These are phyloP conservation scores for Seiridium cupressi DNA, from an alignment of 2,329 filamentous ascomycete species.

Conservation along the genomic window DNA sequence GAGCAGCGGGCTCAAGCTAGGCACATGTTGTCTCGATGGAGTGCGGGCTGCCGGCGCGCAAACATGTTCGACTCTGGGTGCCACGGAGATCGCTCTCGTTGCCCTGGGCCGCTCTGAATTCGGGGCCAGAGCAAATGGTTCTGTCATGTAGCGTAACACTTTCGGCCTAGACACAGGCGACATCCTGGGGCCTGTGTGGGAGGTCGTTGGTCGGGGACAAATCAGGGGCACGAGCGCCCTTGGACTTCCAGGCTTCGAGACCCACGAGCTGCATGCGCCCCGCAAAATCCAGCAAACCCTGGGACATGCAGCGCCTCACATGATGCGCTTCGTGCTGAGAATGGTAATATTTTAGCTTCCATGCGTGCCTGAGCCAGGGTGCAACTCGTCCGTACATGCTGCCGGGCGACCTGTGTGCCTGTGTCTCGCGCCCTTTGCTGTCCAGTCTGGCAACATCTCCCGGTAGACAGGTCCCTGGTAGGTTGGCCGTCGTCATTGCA, in stretches of 20 bases:
- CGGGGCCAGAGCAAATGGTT: not conserved
- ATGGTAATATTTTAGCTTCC: constrained; percentile 2
- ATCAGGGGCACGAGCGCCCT: constrained; percentile 4
- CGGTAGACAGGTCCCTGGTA: too few relatives aligned
- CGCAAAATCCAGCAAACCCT: constrained; percentile 2
- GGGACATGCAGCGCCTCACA: constrained; percentile 3
- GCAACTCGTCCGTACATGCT: not conserved
- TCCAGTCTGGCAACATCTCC: too few relatives aligned
- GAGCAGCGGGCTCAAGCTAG: not conserved
- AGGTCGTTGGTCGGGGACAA: not conserved
- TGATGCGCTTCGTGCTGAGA: constrained; percentile 7
- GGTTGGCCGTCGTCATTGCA: too few relatives aligned
- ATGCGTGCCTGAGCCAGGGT: not conserved
- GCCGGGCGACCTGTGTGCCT: too few relatives aligned
- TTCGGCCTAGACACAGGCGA: not conserved
- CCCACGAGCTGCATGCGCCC: constrained; percentile 7
- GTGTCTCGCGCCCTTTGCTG: too few relatives aligned
- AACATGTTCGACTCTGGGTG: too few relatives aligned
- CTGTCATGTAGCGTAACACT: constrained; percentile 1
- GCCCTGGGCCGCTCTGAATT: not conserved
- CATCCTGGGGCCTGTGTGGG: constrained; percentile 1
- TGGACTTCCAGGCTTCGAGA: constrained; percentile 5
- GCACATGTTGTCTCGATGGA: not conserved
- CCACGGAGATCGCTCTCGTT: not conserved
- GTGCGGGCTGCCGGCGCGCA: not conserved